Percentiles rank a stretch among this genome's conserved stretches.
Conservation (phyloP, 129 eudicot genomes). For the Pulicaria dysenterica region DNA sequence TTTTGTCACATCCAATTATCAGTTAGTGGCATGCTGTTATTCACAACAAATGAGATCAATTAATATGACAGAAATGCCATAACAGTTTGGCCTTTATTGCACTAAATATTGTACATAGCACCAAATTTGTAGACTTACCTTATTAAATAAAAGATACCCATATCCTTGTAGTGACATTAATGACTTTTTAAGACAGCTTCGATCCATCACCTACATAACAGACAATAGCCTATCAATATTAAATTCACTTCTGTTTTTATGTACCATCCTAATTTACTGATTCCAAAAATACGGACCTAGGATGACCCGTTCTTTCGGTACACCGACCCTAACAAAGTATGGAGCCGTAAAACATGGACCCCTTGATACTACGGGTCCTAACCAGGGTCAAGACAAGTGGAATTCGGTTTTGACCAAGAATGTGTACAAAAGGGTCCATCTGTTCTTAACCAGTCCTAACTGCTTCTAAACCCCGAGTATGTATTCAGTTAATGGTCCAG, state of each 20-base stretch:
- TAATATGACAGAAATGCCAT: background rate
- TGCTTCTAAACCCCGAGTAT: no score
- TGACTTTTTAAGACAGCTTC: conserved; percentile 30
- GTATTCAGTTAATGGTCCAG: no score
- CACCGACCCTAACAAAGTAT: background rate
- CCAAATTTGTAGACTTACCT: conserved; percentile 12
- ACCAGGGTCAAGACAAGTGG: background rate
- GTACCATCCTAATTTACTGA: conserved; percentile 7
- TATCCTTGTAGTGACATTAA: conserved; percentile 30
- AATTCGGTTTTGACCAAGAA: background rate
- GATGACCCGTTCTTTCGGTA: background rate
- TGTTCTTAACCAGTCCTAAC: conserved; percentile 2
- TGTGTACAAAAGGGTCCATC: background rate
- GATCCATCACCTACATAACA: conserved; percentile 12
- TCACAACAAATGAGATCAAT: background rate
- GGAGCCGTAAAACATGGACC: background rate
- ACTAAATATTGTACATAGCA: conserved; percentile 1
- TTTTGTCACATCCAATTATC: no score
- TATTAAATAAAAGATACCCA: conserved; percentile 7
- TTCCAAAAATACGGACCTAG: conserved; percentile 8
- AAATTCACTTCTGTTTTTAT: background rate
- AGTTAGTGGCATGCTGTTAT: no score
- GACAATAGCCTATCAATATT: conserved; percentile 7
- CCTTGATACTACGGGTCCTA: background rate
- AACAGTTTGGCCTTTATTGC: conserved; percentile 9